Evolutionary conservation across 768 basidiomycete species (phyloP).

Genomic region (Leccinum imitatum): DNA sequence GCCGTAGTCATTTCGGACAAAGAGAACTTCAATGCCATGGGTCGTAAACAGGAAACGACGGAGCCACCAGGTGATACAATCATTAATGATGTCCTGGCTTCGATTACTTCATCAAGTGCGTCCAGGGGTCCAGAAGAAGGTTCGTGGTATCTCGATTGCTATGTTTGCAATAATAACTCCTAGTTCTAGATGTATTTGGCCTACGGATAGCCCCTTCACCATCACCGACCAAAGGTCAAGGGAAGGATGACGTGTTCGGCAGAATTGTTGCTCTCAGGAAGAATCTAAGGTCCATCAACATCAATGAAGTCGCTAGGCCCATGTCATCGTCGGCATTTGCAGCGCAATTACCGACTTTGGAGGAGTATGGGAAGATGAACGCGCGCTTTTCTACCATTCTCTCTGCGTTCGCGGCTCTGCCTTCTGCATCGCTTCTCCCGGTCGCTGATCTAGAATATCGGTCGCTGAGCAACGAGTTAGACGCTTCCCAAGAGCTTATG

Average conservation of each 20-base stretch:
- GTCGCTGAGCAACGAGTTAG: constrained; percentile 60
- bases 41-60: constrained; percentile 2
- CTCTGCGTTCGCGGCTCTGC: constrained; percentile 47
- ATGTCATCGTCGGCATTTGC: constrained; percentile 31
- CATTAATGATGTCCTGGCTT: background rate
- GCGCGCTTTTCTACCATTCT: constrained; percentile 45
- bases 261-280: constrained; percentile 56
- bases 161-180: constrained; percentile 5
- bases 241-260: constrained; percentile 46
- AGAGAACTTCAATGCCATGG: background rate
- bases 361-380: constrained; percentile 48
- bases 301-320: constrained; percentile 54
- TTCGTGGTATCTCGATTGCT: constrained; percentile 11
- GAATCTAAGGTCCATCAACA: constrained; percentile 58
- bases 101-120: background rate
- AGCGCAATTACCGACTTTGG: constrained; percentile 50
- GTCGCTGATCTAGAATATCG: constrained; percentile 57
- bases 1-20: background rate
- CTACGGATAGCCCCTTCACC: constrained; percentile 38
- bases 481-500: constrained; percentile 48
- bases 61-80: background rate
- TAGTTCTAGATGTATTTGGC: constrained; percentile 58
- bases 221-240: constrained; percentile 36
- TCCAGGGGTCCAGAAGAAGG: constrained; percentile 23
- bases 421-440: constrained; percentile 39